These are phyloP conservation scores for Gilbertella persicaria DNA, from an alignment of 371 early-diverging fungal species.

Conservation along the genomic window DNA sequence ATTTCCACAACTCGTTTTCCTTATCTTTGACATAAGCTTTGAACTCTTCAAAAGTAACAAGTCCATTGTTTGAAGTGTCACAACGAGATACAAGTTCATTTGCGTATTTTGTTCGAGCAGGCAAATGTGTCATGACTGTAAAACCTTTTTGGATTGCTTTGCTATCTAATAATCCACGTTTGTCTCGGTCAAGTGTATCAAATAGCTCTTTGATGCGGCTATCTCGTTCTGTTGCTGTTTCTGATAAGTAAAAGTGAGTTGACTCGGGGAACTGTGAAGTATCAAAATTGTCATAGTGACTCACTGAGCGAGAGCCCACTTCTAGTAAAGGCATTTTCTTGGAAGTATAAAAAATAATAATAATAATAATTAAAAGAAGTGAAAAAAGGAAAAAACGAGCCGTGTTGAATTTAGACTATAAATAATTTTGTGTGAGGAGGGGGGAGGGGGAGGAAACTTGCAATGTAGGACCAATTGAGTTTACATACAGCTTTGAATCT, in stretches of 20 bases:
- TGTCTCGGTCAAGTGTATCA: slow-evolving; percentile 39
- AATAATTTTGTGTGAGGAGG: no score
- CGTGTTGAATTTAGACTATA: no score
- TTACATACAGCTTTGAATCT: no score
- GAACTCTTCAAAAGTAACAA: slow-evolving; percentile 65
- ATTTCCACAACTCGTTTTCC: slow-evolving; percentile 60
- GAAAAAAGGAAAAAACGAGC: no score
- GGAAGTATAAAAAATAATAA: no score
- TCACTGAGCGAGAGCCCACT: no score
- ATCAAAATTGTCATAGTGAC: background rate
- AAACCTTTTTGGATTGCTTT: slow-evolving; percentile 45
- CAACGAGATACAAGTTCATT: slow-evolving; percentile 55
- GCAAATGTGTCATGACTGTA: slow-evolving; percentile 42
- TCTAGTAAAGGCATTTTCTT: no score
- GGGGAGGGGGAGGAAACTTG: no score
- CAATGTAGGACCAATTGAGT: no score
- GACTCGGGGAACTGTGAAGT: slow-evolving; percentile 15
- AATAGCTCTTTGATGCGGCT: slow-evolving; percentile 45
- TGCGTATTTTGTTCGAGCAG: slow-evolving; percentile 44
- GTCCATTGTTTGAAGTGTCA: slow-evolving; percentile 57
- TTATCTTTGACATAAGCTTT: slow-evolving; percentile 62
- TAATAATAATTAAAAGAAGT: no score
- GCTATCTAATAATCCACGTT: slow-evolving; percentile 34
- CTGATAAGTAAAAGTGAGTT: slow-evolving; percentile 38
- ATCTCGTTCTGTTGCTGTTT: slow-evolving; percentile 42